phyloP scores from a whole-genome alignment of 2,329 filamentous ascomycete genomes.

The Diaporthe destruens region DNA sequence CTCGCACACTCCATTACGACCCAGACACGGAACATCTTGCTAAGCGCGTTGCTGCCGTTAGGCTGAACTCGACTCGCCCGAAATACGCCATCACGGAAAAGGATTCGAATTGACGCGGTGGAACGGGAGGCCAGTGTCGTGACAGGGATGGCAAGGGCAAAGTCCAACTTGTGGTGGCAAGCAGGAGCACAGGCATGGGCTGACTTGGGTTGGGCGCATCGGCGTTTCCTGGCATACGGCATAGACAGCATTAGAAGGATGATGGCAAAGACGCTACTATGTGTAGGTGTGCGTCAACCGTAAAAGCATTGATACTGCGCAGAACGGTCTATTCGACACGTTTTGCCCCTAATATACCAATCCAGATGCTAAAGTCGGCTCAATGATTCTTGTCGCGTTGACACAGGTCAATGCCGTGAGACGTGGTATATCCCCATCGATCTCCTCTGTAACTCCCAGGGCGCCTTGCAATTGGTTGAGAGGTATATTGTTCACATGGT shows the following conservation, averaged over 20 bases:
- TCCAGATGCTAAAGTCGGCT: neutral
- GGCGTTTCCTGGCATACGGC: neutral
- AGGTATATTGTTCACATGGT: neutral
- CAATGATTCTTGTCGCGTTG: neutral
- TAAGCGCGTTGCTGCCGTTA: conserved; percentile 77
- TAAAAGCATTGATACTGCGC: neutral
- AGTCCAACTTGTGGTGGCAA: conserved; percentile 16
- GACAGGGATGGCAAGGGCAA: neutral
- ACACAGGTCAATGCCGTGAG: neutral
- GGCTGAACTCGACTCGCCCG: conserved; percentile 61
- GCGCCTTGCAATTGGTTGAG: neutral
- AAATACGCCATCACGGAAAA: conserved; percentile 1
- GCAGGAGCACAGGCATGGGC: conserved; percentile 13
- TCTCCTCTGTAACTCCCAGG: neutral
- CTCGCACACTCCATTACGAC: conserved; percentile 46
- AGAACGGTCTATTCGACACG: neutral
- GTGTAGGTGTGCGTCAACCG: neutral
- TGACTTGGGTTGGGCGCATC: conserved; percentile 5
- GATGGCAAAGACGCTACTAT: neutral
- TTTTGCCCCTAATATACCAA: neutral
- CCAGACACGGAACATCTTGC: conserved; percentile 66
- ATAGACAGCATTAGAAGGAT: conserved; percentile 31
- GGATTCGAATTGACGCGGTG: conserved; percentile 10
- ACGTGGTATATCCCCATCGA: too few relatives aligned
- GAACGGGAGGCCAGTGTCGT: neutral